phyloP scores from a whole-genome alignment of 2,329 filamentous ascomycete species.

The Epicoccum nigrum region DNA sequence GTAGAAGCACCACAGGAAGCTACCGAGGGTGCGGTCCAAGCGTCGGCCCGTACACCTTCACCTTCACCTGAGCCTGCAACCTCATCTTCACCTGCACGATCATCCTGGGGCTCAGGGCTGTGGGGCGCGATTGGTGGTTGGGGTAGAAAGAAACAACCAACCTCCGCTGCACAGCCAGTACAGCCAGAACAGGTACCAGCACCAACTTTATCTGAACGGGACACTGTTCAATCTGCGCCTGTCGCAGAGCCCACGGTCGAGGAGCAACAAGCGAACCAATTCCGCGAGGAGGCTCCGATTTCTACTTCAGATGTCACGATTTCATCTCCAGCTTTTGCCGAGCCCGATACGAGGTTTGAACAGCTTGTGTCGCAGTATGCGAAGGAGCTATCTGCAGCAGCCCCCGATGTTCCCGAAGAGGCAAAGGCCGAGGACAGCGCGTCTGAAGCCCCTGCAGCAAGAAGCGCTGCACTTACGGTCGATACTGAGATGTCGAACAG shows the following conservation, averaged over 20 bases:
- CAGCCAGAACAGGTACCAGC: neutral
- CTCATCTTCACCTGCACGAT: slow-evolving; percentile 16
- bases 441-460: neutral
- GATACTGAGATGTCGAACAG: neutral
- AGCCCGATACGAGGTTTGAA: too few relatives aligned
- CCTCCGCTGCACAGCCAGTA: neutral
- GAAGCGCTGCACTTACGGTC: neutral
- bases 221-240: neutral
- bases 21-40: neutral
- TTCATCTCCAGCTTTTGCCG: too few relatives aligned
- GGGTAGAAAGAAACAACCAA: slow-evolving; percentile 24
- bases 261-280: neutral
- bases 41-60: neutral
- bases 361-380: too few relatives aligned
- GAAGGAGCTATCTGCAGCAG: too few relatives aligned
- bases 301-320: too few relatives aligned
- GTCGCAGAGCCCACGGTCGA: neutral
- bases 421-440: neutral
- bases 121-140: slow-evolving; percentile 42
- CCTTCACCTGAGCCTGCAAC: neutral
- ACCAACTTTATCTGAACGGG: neutral
- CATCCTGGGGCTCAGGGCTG: slow-evolving; percentile 35
- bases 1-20: neutral
- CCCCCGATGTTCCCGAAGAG: neutral
- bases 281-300: too few relatives aligned